phyloP scores from a whole-genome alignment of 108 stramenopile genomes.

The Aurantiochytrium sp. region DNA sequence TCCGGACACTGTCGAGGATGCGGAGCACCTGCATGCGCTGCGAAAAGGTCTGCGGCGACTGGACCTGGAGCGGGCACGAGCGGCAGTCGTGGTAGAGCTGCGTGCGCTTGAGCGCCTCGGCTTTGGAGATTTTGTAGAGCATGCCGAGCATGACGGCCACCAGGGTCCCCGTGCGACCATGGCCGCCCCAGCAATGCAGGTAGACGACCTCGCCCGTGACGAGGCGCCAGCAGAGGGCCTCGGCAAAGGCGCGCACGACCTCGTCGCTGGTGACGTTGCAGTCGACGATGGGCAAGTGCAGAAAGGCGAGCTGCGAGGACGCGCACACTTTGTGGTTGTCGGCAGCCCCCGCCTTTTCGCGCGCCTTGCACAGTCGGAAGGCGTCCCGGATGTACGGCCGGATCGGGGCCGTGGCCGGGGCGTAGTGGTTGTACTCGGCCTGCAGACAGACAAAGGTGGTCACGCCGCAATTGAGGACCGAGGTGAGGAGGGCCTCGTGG shows the following conservation, averaged over 20 bases:
- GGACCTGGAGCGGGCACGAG: conserved; percentile 50
- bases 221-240: conserved; percentile 41
- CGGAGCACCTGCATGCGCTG: conserved; percentile 59
- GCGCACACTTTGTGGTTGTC: neutral
- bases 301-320: conserved; percentile 38
- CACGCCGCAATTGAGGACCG: conserved; percentile 48
- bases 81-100: conserved; percentile 64
- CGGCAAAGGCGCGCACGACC: conserved; percentile 41
- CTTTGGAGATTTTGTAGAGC: conserved; percentile 49
- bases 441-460: conserved; percentile 66
- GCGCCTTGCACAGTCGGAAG: neutral
- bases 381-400: conserved; percentile 31
- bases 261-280: conserved; percentile 54
- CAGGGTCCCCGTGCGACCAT: conserved; percentile 64
- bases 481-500: conserved; percentile 29
- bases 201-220: conserved; percentile 53
- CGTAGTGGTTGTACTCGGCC: conserved; percentile 47
- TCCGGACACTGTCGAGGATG: neutral
- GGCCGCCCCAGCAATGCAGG: conserved; percentile 65
- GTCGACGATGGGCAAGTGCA: conserved; percentile 63
- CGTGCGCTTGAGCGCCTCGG: conserved; percentile 48
- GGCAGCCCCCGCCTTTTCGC: no score
- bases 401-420: neutral
- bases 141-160: conserved; percentile 62
- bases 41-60: conserved; percentile 56